Evolutionary conservation across 768 basidiomycete genomes (phyloP), one percentile per base, ranked within the genome.

Genomic region (Trametes cinnabarina): DNA sequence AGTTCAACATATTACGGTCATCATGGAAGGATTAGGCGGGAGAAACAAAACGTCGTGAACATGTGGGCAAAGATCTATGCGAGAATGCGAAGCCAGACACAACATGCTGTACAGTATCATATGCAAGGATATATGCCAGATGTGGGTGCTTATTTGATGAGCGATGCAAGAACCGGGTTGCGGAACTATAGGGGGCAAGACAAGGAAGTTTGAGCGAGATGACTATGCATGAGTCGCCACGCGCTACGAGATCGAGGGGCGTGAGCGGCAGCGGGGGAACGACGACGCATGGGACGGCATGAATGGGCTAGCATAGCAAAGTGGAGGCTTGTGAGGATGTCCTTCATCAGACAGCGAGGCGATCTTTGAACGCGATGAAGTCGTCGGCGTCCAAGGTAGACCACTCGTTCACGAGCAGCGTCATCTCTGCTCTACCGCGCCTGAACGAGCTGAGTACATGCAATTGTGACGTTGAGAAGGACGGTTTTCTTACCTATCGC

Each of bases 401-500:
- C 86, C 85, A 88, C 53, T 74, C 66, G 11, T 71, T 73, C 34
- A 76, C 67, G 37, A 88, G 66, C 58, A 75, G 63, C 19, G 69
- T 69, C 78, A 88, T 85, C 70, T 86, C 82, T 55, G 69, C 69
- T 63, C 78, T 82, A 30, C 86, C 86, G 53, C 76, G 72, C 56
- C 85, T 87, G 66, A 15, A 22, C 1, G 30, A 15, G 20, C 12
- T 11, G 17, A 17, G 28, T 12, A 32, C n/a, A 8, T 8, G 3
- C 39, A 22, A 20, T 30, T 30, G 10, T 5, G 23, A 20, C 58
- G 40, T 25, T 15, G 50, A 34, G 43, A 39, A 49, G 41, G 37
- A 55, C 59, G 52, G 60, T 22, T 41, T 42, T 68, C 76, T 72
- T 62, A 72, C 86, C 77, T 78, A 58, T 83, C 81, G 67, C 80